Conservation (phyloP, 192 early-diverging fungal species). For the Piromyces finnis region DNA sequence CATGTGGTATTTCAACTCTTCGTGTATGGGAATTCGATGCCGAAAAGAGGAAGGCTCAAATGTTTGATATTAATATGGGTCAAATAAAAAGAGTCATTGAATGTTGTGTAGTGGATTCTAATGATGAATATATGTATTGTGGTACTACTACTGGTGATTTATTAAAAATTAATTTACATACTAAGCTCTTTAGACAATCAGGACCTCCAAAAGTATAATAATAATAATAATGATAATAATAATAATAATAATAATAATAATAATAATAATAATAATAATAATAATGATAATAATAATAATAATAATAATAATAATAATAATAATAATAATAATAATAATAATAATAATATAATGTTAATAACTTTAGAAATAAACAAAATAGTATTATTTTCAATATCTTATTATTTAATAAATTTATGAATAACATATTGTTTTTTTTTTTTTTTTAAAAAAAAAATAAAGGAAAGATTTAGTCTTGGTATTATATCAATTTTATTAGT, state of each 20-base stretch:
- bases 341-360: too few species aligned
- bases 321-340: too few species aligned
- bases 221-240: too few species aligned
- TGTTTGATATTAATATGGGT: conserved; percentile 28
- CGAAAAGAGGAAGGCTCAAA: conserved; percentile 19
- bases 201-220: conserved; percentile 41
- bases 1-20: conserved; percentile 26
- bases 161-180: conserved; percentile 20
- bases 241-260: too few species aligned
- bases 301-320: too few species aligned
- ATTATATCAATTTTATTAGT: conserved; percentile 22
- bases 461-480: conserved; percentile 31
- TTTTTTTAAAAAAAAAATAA: too few species aligned
- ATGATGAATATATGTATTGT: conserved; percentile 40
- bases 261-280: too few species aligned
- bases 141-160: conserved; percentile 39
- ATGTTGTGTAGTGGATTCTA: conserved; percentile 21
- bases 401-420: too few species aligned
- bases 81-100: conserved; percentile 39
- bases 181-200: conserved; percentile 29
- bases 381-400: too few species aligned
- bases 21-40: conserved; percentile 35
- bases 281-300: too few species aligned
- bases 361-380: too few species aligned
- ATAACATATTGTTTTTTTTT: too few species aligned